Base-by-base conservation (phyloP, 768 basidiomycete genomes). In the Crassisporium funariophilum region DNA sequence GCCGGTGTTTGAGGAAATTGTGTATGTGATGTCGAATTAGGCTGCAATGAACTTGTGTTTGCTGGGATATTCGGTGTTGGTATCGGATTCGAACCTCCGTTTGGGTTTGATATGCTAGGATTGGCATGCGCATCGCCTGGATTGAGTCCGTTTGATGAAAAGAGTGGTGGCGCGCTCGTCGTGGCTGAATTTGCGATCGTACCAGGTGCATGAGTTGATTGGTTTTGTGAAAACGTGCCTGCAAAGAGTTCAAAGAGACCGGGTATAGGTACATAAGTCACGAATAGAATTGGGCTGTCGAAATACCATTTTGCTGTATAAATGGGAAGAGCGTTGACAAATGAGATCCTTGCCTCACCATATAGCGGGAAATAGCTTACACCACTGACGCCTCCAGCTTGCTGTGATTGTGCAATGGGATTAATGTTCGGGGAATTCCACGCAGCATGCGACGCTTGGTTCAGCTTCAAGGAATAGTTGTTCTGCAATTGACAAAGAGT, bases 1-100 rank as follows among this genome's bases (percentile, higher is more conserved):
- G 92, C 91, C 2, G 95, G 93, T 35, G 91, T 91, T 64, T 91
- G 88, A 49, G 91, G 86, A 66, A 79, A 78, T 52, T 75, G 80
- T 31, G 62, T 48, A 39, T 69, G 70, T 34, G 70, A 59, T 57
- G 65, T 61, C 47, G 72, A 60, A 24, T 56, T 61, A 39, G 61
- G 42, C 49, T 60, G 68, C 29, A 69, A 38, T 53, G 71, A 47
- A 12, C 63, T 54, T 35, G 67, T 58, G 41, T 69, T 73, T 45
- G 64, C 49, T 59, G 58, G 48, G 59, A 67, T 46, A 58, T 46
- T 58, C 65, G 67, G 54, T 45, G 61, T 71, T 25, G 71, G 63
- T 46, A 68, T 65, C 9, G 70, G 61, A 60, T 73, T 69, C 37
- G 72, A 65, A 35, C 59, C 64, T 44, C 62, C 63, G 41, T 60